phyloP scores from a whole-genome alignment of 2,329 filamentous ascomycete genomes.

The Xylariaceae sp. region DNA sequence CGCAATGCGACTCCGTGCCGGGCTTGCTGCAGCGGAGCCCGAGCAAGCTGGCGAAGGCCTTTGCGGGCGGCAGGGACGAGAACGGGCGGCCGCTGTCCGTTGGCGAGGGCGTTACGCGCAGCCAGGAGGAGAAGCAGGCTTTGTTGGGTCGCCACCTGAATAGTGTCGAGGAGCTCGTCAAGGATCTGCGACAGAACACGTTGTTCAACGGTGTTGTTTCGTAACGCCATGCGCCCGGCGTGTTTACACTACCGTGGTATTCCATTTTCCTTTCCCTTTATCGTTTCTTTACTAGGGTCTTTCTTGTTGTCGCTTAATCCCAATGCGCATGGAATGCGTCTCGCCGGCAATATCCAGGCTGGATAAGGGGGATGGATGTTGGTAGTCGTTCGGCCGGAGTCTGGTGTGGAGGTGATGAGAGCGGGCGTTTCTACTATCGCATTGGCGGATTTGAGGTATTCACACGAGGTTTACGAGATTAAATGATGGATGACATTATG shows the following conservation, averaged over 20 bases:
- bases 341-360: not conserved
- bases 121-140: slow-evolving; percentile 76
- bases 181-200: slow-evolving; percentile 74
- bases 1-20: slow-evolving; percentile 43
- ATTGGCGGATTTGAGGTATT: not conserved
- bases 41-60: slow-evolving; percentile 61
- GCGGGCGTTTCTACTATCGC: not conserved
- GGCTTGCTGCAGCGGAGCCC: slow-evolving; percentile 62
- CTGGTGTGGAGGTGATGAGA: not conserved
- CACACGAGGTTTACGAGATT: not conserved
- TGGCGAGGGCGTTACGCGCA: slow-evolving; percentile 49
- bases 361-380: not conserved
- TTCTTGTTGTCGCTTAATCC: not conserved
- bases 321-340: not conserved
- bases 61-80: slow-evolving; percentile 30
- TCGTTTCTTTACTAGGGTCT: not conserved
- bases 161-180: slow-evolving; percentile 80
- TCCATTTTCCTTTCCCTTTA: not conserved
- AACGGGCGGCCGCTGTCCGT: slow-evolving; percentile 34
- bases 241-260: not conserved
- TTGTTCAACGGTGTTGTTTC: slow-evolving; percentile 56
- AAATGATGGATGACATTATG: not conserved
- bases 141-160: slow-evolving; percentile 72
- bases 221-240: slow-evolving; percentile 24
- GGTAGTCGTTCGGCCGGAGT: slow-evolving; percentile 1